Evolutionary conservation across 2,329 filamentous ascomycete genomes (phyloP).

Genomic region (Trichoderma harzianum): DNA sequence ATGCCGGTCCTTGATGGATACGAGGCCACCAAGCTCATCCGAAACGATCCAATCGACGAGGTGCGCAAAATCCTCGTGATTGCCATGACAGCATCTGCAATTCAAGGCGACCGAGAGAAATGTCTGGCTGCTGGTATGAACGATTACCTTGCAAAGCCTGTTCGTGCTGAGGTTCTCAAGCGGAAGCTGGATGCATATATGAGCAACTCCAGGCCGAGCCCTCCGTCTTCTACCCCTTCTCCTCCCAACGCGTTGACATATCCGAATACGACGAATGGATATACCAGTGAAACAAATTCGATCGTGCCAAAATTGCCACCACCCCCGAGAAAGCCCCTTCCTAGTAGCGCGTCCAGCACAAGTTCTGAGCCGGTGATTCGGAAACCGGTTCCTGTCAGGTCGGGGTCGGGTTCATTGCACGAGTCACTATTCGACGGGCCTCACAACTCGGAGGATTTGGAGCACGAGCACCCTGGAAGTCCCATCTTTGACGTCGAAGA

Average conservation of each 20-base stretch:
- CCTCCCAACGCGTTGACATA: slow-evolving; percentile 7
- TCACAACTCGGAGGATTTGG: slow-evolving; percentile 26
- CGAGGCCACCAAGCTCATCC: slow-evolving; percentile 80
- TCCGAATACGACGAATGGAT: slow-evolving; percentile 11
- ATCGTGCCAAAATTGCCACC: slow-evolving; percentile 13
- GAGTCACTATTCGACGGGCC: slow-evolving; percentile 34
- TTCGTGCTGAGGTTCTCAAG: slow-evolving; percentile 82
- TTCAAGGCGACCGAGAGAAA: slow-evolving; percentile 91
- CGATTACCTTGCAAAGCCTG: slow-evolving; percentile 92
- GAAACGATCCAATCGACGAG: slow-evolving; percentile 69
- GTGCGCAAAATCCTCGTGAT: slow-evolving; percentile 88
- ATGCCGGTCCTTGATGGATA: slow-evolving; percentile 95
- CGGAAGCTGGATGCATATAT: slow-evolving; percentile 68
- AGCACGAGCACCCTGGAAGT: slow-evolving; percentile 23
- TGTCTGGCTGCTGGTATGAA: slow-evolving; percentile 97
- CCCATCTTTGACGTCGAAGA: slow-evolving; percentile 26
- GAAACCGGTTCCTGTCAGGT: slow-evolving; percentile 13
- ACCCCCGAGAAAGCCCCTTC: slow-evolving; percentile 17
- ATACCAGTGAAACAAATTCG: not conserved
- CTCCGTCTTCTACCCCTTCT: not conserved
- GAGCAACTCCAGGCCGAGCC: slow-evolving; percentile 24
- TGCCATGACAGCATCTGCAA: slow-evolving; percentile 94
- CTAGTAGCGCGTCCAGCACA: slow-evolving; percentile 12
- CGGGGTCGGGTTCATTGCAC: slow-evolving; percentile 30
- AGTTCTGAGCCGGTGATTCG: slow-evolving; percentile 11